phyloP scores from a whole-genome alignment of 164 flowering plant species.

The Sedum album region DNA sequence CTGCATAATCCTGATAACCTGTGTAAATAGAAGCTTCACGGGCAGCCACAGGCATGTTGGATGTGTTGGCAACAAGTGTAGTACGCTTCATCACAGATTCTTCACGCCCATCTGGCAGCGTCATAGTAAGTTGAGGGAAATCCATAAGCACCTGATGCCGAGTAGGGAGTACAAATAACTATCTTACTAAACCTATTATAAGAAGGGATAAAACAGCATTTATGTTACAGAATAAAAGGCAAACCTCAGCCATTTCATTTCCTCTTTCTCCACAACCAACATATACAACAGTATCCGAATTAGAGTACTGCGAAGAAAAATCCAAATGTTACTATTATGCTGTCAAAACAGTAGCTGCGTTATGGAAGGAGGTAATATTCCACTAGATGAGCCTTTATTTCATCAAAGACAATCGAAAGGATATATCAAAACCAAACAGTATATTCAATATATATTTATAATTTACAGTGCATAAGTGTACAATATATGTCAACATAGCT shows the following conservation, averaged over 20 bases:
- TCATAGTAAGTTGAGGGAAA: constrained; percentile 99
- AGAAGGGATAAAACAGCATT: not conserved
- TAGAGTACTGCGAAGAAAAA: constrained; percentile 70
- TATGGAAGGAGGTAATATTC: not conserved
- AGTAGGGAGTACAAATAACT: not conserved
- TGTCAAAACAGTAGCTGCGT: not conserved
- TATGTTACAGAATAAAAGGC: not conserved
- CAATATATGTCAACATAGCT: too few relatives aligned
- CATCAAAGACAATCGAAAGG: too few relatives aligned
- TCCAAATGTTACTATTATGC: not conserved
- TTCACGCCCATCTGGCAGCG: constrained; percentile 99
- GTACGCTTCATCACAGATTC: constrained; percentile 99
- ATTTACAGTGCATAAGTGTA: too few relatives aligned
- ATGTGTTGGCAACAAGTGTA: constrained; percentile 98
- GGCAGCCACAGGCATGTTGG: constrained; percentile 99
- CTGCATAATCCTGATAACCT: constrained; percentile 30
- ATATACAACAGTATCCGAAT: constrained; percentile 96
- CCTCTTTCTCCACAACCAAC: constrained; percentile 99
- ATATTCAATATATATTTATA: too few relatives aligned
- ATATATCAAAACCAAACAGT: too few relatives aligned
- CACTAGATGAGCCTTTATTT: not conserved
- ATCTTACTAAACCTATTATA: not conserved
- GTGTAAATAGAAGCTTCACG: constrained; percentile 99
- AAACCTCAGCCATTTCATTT: constrained; percentile 99
- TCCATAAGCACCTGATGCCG: constrained; percentile 89